These are phyloP conservation scores for Cyberlindnera misumaiensis DNA, from an alignment of 805 yeast genomes.

Conservation along the genomic window DNA sequence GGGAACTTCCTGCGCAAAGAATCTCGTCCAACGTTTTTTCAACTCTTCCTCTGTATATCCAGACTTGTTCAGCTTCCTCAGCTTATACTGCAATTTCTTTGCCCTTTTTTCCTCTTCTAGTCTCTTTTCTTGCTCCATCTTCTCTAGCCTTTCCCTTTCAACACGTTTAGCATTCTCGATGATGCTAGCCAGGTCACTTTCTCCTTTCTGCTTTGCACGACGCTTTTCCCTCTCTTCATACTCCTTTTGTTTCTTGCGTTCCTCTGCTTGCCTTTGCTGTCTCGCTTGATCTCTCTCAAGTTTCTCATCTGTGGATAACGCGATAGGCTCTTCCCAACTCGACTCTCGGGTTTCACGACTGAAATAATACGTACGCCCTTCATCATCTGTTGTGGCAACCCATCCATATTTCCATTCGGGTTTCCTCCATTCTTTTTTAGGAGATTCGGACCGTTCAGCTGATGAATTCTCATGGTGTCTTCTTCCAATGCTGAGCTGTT, in stretches of 20 bases:
- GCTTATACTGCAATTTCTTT: conserved; percentile 30
- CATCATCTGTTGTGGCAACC: conserved; percentile 48
- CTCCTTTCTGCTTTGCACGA: conserved; percentile 18
- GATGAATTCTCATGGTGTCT: conserved; percentile 1
- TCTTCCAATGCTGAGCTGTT: conserved; percentile 17
- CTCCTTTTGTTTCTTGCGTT: conserved; percentile 20
- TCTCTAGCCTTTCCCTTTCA: conserved; percentile 23
- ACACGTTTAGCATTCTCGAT: conserved; percentile 33
- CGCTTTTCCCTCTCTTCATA: conserved; percentile 21
- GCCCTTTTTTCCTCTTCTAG: conserved; percentile 9
- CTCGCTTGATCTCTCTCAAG: conserved; percentile 24
- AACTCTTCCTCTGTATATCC: conserved; percentile 8
- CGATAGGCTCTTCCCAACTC: conserved; percentile 54
- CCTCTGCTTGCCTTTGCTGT: conserved; percentile 14
- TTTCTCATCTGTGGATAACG: conserved; percentile 1
- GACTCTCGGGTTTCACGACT: conserved; percentile 35
- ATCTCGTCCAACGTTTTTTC: conserved; percentile 30
- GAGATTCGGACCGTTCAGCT: not conserved
- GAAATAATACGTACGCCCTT: conserved; percentile 43
- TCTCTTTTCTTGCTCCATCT: conserved; percentile 14
- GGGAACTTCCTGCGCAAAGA: conserved; percentile 73
- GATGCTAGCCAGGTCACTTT: conserved; percentile 27
- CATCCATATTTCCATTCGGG: conserved; percentile 39
- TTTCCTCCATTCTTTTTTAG: conserved; percentile 4
- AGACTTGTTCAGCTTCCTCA: conserved; percentile 17